phyloP scores from a whole-genome alignment of 2,329 filamentous ascomycete genomes.

The Hortaea werneckii region DNA sequence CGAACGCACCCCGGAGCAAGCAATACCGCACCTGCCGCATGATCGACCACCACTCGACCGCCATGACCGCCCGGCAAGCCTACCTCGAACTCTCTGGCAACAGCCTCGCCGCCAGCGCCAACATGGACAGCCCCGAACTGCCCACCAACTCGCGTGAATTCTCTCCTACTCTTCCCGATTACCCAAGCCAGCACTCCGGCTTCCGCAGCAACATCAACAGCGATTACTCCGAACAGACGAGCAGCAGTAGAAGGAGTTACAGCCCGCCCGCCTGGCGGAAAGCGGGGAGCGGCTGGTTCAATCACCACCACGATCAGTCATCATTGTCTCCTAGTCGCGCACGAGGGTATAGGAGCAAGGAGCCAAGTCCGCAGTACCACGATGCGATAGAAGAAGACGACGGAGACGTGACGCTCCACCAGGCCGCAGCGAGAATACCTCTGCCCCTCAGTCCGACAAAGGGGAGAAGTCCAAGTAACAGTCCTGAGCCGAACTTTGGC shows the following conservation, averaged over 20 bases:
- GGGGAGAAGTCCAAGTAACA: constrained; percentile 24
- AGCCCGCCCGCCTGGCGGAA: constrained; percentile 56
- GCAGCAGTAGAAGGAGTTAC: constrained; percentile 47
- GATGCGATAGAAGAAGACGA: constrained; percentile 43
- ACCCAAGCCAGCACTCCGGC: constrained; percentile 52
- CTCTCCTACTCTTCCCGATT: constrained; percentile 43
- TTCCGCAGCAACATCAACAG: constrained; percentile 42
- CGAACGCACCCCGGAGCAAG: too few relatives aligned
- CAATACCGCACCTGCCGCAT: constrained; percentile 6
- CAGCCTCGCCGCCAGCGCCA: constrained; percentile 48
- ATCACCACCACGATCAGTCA: constrained; percentile 32
- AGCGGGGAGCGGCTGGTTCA: constrained; percentile 50
- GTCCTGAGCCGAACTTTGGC: constrained; percentile 16
- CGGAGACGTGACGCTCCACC: constrained; percentile 33
- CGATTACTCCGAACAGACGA: constrained; percentile 34
- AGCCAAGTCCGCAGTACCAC: constrained; percentile 50
- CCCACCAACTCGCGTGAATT: constrained; percentile 50
- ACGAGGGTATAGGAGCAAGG: constrained; percentile 45
- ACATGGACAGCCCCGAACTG: constrained; percentile 36
- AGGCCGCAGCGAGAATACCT: constrained; percentile 35
- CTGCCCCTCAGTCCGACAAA: constrained; percentile 46
- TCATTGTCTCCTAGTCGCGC: constrained; percentile 32
- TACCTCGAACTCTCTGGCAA: constrained; percentile 34
- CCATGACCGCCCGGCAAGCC: constrained; percentile 13
- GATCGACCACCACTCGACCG: constrained; percentile 4